Percentiles rank a stretch among this genome's conserved stretches.
Evolutionary conservation across 495 filamentous ascomycete genomes (phyloP).

Genomic region (Trichoderma virens): DNA sequence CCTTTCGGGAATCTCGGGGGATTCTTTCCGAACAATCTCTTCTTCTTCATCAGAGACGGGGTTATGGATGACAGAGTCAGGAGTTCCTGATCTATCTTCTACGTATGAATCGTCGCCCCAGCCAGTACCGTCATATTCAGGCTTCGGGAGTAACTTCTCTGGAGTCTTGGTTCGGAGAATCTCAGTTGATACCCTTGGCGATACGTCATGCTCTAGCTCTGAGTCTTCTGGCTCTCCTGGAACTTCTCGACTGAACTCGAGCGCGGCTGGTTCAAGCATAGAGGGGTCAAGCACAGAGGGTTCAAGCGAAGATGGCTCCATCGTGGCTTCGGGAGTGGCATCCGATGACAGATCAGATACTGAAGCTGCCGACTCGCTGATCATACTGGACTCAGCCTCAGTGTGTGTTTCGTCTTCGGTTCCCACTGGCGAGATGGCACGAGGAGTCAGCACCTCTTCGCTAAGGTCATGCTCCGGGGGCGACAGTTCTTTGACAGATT

Average conservation of each 20-base stretch:
- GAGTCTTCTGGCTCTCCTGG: slow-evolving; percentile 29
- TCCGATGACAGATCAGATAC: neutral
- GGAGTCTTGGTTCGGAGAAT: neutral
- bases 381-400: neutral
- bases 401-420: neutral
- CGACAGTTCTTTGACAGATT: neutral
- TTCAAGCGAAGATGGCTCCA: neutral
- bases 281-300: slow-evolving; percentile 30
- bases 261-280: slow-evolving; percentile 20
- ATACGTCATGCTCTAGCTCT: slow-evolving; percentile 16
- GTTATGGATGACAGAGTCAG: slow-evolving; percentile 90
- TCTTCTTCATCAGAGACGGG: slow-evolving; percentile 43
- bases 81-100: slow-evolving; percentile 68
- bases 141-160: slow-evolving; percentile 37
- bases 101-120: slow-evolving; percentile 46
- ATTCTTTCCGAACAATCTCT: slow-evolving; percentile 29
- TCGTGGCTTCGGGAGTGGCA: slow-evolving; percentile 36
- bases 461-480: neutral
- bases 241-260: slow-evolving; percentile 19
- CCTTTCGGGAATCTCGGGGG: slow-evolving; percentile 66
- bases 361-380: neutral
- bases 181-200: neutral
- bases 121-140: slow-evolving; percentile 47
- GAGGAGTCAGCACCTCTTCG: neutral
- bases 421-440: neutral